These are phyloP conservation scores for Pseudocercospora pini-densiflorae DNA, from an alignment of 2,329 filamentous ascomycete genomes.

Conservation along the genomic window DNA sequence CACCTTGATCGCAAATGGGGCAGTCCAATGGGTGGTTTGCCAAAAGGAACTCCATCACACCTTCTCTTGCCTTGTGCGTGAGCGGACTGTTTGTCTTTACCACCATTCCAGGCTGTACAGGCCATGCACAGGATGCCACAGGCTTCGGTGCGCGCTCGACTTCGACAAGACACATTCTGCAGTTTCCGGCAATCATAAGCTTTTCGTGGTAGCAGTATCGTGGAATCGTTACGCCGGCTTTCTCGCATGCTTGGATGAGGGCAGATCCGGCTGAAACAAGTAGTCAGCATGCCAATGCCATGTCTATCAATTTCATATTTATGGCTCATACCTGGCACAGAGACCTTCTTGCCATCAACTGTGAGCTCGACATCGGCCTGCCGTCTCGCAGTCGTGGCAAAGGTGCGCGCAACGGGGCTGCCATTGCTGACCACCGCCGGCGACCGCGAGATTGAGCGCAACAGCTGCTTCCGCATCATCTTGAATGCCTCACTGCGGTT, in stretches of 20 bases:
- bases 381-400: conserved; percentile 78
- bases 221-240: conserved; percentile 87
- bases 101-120: conserved; percentile 97
- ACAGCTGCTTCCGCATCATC: conserved; percentile 68
- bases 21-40: conserved; percentile 97
- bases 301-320: background rate
- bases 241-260: conserved; percentile 98
- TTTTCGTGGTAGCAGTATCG: conserved; percentile 99
- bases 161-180: conserved; percentile 99
- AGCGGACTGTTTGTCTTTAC: conserved; percentile 98
- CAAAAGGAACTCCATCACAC: conserved; percentile 98
- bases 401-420: conserved; percentile 71
- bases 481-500: conserved; percentile 37
- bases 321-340: conserved; percentile 78
- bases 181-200: conserved; percentile 98
- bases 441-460: conserved; percentile 64
- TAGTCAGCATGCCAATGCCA: conserved; percentile 25
- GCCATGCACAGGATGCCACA: conserved; percentile 98
- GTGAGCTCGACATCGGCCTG: conserved; percentile 96
- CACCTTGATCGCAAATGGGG: conserved; percentile 97
- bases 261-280: conserved; percentile 79
- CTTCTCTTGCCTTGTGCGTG: conserved; percentile 96
- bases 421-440: conserved; percentile 46
- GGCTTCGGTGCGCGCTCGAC: conserved; percentile 96
- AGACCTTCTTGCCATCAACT: conserved; percentile 95